Evolutionary conservation across 192 early-diverging fungal genomes (phyloP).

Genomic region (Pilaira anomala): DNA sequence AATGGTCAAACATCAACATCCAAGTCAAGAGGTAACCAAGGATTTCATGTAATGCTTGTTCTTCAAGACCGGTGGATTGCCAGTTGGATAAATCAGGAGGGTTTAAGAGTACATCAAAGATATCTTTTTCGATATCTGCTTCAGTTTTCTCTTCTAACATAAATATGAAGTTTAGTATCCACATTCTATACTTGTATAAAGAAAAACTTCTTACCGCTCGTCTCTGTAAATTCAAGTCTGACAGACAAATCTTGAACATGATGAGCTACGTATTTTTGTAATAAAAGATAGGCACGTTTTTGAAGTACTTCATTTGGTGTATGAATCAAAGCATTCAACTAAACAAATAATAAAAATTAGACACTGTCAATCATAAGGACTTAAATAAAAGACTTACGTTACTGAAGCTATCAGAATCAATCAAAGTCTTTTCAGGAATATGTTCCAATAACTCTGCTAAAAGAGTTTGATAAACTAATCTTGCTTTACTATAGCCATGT

Average conservation of each 20-base stretch:
- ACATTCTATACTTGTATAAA: not conserved
- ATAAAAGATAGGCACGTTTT: constrained; percentile 35
- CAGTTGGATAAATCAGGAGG: constrained; percentile 20
- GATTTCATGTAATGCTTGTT: constrained; percentile 36
- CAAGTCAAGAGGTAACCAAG: constrained; percentile 71
- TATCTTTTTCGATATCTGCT: constrained; percentile 8
- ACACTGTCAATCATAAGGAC: too few species aligned
- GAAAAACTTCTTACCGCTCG: constrained; percentile 23
- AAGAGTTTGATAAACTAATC: constrained; percentile 24
- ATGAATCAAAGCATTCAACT: constrained; percentile 16
- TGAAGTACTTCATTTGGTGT: constrained; percentile 39
- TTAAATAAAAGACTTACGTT: constrained; percentile 2
- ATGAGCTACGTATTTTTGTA: constrained; percentile 24
- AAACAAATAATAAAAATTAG: too few species aligned
- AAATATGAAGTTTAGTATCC: not conserved
- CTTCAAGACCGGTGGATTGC: constrained; percentile 21
- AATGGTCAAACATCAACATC: constrained; percentile 74
- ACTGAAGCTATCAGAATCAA: constrained; percentile 1
- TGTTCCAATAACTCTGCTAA: constrained; percentile 17
- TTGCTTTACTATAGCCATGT: constrained; percentile 1
- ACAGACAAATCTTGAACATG: constrained; percentile 32
- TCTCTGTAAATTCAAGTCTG: constrained; percentile 35
- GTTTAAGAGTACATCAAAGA: not conserved
- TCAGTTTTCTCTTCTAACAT: constrained; percentile 1
- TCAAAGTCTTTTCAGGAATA: constrained; percentile 24